Evolutionary conservation across 2,329 filamentous ascomycete genomes (phyloP).

Genomic region (Ceratocystis cacaofunesta): DNA sequence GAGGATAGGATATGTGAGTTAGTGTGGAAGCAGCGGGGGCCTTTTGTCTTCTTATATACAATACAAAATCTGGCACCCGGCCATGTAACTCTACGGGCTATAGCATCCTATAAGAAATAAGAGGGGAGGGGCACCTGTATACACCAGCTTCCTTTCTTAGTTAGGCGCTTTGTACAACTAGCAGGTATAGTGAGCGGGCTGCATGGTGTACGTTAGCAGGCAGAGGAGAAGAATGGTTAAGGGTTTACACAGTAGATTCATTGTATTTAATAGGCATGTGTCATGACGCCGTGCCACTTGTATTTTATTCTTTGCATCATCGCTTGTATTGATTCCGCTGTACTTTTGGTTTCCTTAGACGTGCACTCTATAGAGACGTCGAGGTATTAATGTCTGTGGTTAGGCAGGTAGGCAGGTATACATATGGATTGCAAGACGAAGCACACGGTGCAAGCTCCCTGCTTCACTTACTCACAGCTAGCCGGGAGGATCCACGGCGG

Average conservation of each 20-base stretch:
- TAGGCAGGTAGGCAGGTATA: neutral
- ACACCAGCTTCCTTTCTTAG: neutral
- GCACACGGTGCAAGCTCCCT: neutral
- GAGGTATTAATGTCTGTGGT: too few relatives aligned
- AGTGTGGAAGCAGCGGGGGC: neutral
- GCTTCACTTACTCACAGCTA: neutral
- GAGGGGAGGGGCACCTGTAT: neutral
- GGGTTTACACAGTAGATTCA: too few relatives aligned
- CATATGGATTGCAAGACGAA: neutral
- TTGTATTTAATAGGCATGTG: too few relatives aligned
- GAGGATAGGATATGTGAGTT: neutral
- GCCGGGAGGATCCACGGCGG: neutral
- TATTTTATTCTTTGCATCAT: too few relatives aligned
- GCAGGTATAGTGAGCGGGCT: neutral
- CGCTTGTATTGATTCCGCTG: too few relatives aligned
- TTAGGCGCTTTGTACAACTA: neutral
- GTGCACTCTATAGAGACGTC: too few relatives aligned
- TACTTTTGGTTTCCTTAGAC: too few relatives aligned
- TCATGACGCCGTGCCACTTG: too few relatives aligned
- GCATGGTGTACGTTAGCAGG: neutral
- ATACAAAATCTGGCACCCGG: neutral
- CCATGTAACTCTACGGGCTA: constrained; percentile 1
- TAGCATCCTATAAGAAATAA: neutral
- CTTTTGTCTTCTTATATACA: constrained; percentile 8
- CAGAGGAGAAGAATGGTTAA: neutral